phyloP scores from a whole-genome alignment of 2,329 filamentous ascomycete species.

The Monosporascus sp. region DNA sequence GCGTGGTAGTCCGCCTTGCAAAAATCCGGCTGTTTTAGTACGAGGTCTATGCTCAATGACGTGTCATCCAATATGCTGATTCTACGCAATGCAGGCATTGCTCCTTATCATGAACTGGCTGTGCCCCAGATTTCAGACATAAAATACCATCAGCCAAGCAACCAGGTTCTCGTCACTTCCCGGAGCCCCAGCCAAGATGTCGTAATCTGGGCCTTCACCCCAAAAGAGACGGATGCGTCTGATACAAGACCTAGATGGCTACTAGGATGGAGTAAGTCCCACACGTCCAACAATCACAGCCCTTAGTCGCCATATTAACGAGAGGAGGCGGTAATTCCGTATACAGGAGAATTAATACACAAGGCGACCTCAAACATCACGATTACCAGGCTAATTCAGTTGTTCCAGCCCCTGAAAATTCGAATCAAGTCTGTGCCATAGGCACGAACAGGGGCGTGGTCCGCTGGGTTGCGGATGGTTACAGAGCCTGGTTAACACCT shows the following conservation, averaged over 20 bases:
- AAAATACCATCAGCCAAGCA: constrained; percentile 38
- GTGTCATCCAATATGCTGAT: no score
- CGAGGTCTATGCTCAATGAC: no score
- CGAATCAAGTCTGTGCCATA: constrained; percentile 38
- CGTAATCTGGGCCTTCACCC: constrained; percentile 35
- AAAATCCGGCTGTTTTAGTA: no score
- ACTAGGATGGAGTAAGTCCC: constrained; percentile 17
- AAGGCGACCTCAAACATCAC: constrained; percentile 11
- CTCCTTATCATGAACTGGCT: constrained; percentile 27
- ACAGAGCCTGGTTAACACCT: constrained; percentile 30
- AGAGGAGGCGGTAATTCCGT: not conserved
- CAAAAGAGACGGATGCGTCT: constrained; percentile 22
- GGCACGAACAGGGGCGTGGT: constrained; percentile 45
- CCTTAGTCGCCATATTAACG: no score
- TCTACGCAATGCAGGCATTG: not conserved
- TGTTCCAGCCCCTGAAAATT: constrained; percentile 33
- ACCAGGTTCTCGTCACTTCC: constrained; percentile 39
- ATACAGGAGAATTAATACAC: constrained; percentile 4
- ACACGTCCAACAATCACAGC: not conserved
- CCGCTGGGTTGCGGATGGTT: constrained; percentile 26
- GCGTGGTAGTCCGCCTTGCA: no score
- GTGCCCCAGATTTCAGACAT: constrained; percentile 40
- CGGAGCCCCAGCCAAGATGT: constrained; percentile 25
- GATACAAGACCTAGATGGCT: constrained; percentile 32
- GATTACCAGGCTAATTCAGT: constrained; percentile 34